Evolutionary conservation across 495 filamentous ascomycete genomes (phyloP).

Genomic region (Neurospora sublineolata): DNA sequence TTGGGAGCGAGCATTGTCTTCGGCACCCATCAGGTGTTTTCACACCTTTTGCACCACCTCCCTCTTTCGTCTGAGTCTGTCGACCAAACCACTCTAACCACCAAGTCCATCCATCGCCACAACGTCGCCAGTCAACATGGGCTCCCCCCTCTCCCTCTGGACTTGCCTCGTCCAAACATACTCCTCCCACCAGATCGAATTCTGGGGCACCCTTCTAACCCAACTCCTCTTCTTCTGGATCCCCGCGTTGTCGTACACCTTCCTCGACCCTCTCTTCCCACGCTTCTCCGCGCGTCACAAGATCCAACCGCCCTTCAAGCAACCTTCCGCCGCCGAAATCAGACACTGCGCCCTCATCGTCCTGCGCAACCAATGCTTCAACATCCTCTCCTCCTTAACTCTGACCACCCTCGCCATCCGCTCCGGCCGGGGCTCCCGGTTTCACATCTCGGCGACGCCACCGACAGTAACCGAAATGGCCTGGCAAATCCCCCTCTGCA

Average conservation of each 20-base stretch:
- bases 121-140: background rate
- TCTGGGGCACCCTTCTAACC: conserved; percentile 32
- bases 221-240: conserved; percentile 43
- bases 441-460: conserved; percentile 22
- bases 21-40: background rate
- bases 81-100: too few species aligned
- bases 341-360: conserved; percentile 35
- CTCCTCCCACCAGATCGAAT: conserved; percentile 20
- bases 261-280: conserved; percentile 32
- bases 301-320: conserved; percentile 40
- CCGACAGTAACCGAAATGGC: conserved; percentile 26
- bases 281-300: conserved; percentile 43
- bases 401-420: conserved; percentile 13
- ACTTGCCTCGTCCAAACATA: conserved; percentile 9
- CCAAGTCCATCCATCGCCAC: background rate
- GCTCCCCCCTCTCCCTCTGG: conserved; percentile 6
- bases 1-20: background rate
- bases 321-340: conserved; percentile 36
- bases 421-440: conserved; percentile 20
- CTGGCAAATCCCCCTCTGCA: conserved; percentile 33
- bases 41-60: background rate
- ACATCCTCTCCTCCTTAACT: conserved; percentile 24
- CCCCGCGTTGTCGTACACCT: conserved; percentile 31
- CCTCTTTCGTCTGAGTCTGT: too few species aligned
- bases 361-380: conserved; percentile 35